Evolutionary conservation across 352 stramenopile genomes (phyloP), one percentile per base, ranked within the genome.

Genomic region (Ophiocytium majus): DNA sequence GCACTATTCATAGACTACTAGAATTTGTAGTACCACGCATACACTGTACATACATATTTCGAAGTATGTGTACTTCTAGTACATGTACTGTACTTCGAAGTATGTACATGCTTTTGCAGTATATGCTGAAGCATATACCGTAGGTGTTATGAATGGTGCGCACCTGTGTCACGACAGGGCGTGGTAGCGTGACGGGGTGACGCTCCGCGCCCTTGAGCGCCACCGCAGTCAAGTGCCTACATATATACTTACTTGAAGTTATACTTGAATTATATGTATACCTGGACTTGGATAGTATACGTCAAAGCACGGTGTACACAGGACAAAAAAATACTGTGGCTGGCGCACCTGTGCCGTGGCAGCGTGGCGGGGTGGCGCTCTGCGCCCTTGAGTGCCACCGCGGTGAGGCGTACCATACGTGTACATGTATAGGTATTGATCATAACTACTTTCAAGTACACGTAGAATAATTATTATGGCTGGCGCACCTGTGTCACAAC

Each of bases 131-230:
- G n/a, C 34, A 17, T 23, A 43, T 23, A 36, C 28, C 81, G 37
- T 75, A 10, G 80, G n/a, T n/a, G n/a, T n/a, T n/a, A n/a, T n/a
- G n/a, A n/a, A n/a, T n/a, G n/a, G 31, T n/a, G n/a, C 76, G 63
- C 50, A 89, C 82, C n/a, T 63, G 79, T 19, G 79, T 86, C 14
- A 90, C 35, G 9, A 91, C 82, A 5, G 89, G 89, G 10, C 86
- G 81, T 28, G 89, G 89, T 34, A 86, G 89, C n/a, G 85, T 89
- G 32, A 83, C 23, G 17, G 84, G 79, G 49, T 86, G 66, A 34
- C 83, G 63, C 50, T 86, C 86, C 31, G 75, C 79, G 33, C 85
- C 76, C 78, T 89, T 90, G 28, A 91, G 84, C 37, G 79, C 79
- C 36, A 81, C 63, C 17, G 79, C 85, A 32, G 85, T 86, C 32